Percentiles rank a stretch among this genome's conserved stretches.
Evolutionary conservation across 192 early-diverging fungal species (phyloP).

Genomic region (Podila minutissima): DNA sequence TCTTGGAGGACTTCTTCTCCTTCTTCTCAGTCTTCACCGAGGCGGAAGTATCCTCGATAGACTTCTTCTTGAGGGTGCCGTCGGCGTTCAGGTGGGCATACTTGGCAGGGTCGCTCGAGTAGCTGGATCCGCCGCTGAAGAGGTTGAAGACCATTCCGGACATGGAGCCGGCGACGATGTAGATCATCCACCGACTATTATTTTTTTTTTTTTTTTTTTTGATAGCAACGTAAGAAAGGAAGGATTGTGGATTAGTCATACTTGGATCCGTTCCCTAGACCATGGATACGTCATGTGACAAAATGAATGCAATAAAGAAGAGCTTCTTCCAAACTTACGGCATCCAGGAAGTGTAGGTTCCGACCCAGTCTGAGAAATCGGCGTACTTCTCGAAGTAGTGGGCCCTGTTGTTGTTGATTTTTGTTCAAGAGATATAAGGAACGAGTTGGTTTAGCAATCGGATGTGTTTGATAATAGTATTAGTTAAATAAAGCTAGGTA

Average conservation of each 20-base stretch:
- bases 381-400: conserved; percentile 31
- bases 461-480: not conserved
- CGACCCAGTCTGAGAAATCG: conserved; percentile 21
- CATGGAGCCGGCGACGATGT: conserved; percentile 40
- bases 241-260: too few relatives aligned
- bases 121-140: conserved; percentile 49
- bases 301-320: not conserved
- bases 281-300: not conserved
- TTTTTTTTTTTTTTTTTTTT: too few relatives aligned
- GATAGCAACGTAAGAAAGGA: too few relatives aligned
- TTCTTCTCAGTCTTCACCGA: not conserved
- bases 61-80: conserved; percentile 33
- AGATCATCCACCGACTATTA: conserved; percentile 18
- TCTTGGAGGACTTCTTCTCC: conserved; percentile 12
- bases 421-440: not conserved
- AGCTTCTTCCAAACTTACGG: conserved; percentile 23
- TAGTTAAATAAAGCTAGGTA: too few relatives aligned
- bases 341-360: conserved; percentile 45
- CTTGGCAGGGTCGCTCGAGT: conserved; percentile 40
- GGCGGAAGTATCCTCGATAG: not conserved
- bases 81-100: conserved; percentile 48
- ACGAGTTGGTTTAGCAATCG: not conserved
- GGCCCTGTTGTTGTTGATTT: conserved; percentile 17
- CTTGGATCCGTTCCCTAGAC: too few relatives aligned
- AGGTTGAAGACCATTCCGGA: conserved; percentile 37